Evolutionary conservation across 768 basidiomycete species (phyloP).

Genomic region (Pulveroboletus sp.): DNA sequence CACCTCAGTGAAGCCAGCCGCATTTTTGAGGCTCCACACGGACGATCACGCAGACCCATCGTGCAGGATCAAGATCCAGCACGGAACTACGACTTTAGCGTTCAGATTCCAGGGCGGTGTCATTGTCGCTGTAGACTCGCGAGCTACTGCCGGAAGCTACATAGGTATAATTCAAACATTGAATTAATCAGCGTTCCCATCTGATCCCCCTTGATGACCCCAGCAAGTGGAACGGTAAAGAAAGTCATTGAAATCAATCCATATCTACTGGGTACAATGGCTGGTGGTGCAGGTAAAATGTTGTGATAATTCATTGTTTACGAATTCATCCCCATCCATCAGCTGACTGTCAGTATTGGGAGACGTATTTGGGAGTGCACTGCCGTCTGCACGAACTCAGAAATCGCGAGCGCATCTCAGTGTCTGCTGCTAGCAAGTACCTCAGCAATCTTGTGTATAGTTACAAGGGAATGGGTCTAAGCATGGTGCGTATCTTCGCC

Average conservation of each 20-base stretch:
- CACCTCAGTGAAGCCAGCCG: slow-evolving; percentile 61
- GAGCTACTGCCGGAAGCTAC: slow-evolving; percentile 97
- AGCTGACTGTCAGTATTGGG: slow-evolving; percentile 98
- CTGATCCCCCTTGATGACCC: background rate
- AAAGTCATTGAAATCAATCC: slow-evolving; percentile 99
- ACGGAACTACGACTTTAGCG: slow-evolving; percentile 97
- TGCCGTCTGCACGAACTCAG: slow-evolving; percentile 96
- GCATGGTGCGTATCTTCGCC: slow-evolving; percentile 69
- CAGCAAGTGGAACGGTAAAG: slow-evolving; percentile 96
- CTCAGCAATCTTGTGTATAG: slow-evolving; percentile 95
- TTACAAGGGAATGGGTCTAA: slow-evolving; percentile 99
- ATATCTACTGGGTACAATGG: slow-evolving; percentile 99
- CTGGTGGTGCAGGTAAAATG: slow-evolving; percentile 89
- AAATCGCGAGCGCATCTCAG: slow-evolving; percentile 95
- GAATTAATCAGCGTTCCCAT: background rate
- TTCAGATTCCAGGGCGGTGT: slow-evolving; percentile 97
- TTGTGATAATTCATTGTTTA: background rate
- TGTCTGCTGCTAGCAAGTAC: slow-evolving; percentile 98
- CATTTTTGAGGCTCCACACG: slow-evolving; percentile 91
- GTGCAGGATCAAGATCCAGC: slow-evolving; percentile 97
- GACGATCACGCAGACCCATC: slow-evolving; percentile 93
- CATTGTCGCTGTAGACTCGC: slow-evolving; percentile 98
- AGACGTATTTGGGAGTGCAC: slow-evolving; percentile 97
- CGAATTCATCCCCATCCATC: slow-evolving; percentile 8
- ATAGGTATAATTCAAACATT: slow-evolving; percentile 61